Evolutionary conservation across 108 stramenopile species (phyloP), one percentile per base, ranked within the genome.

Genomic region (Fragilaria radians): DNA sequence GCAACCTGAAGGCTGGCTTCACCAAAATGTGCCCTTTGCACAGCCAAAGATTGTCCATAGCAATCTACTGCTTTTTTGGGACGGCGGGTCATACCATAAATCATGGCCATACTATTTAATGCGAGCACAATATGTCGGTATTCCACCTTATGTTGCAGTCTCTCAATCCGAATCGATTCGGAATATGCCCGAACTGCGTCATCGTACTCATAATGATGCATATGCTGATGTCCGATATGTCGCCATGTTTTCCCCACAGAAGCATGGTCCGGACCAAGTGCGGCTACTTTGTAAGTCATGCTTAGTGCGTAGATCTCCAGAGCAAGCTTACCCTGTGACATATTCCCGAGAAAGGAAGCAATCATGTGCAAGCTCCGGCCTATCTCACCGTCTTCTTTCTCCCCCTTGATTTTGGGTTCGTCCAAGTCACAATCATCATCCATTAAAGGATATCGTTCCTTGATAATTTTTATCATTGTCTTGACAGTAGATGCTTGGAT

Each of bases 21-120:
- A 9, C 60, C 60, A 19, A 33, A 25, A 2, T 61, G 28, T 2
- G 34, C 56, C 34, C 36, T 57, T 9, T 61, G 27, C 2, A 33
- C 29, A 28, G 25, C 52, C 19, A 53, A 27, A 24, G 52, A 53
- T 27, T 53, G 52, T 27, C 26, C 25, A 27, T 53, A 53, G 24
- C 27, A 28, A 24, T 53, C 52, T 3, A 53, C 24, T 25, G 52
- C 19, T 27, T 53, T 25, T 25, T 28, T n/a, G 18, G 28, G n/a
- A n/a, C n/a, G n/a, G n/a, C n/a, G n/a, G n/a, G 26, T 53, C 52
- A 53, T 25, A 28, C 52, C 52, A 53, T 53, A 28, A 24, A 53
- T 24, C 26, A 53, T 28, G 5, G 22, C 52, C 3, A 53, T 2
- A 28, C 52, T 53, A 28, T 53, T 53, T 28, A 53, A 53, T 2